phyloP scores from a whole-genome alignment of 2,329 filamentous ascomycete species.

The Epichloe festucae region DNA sequence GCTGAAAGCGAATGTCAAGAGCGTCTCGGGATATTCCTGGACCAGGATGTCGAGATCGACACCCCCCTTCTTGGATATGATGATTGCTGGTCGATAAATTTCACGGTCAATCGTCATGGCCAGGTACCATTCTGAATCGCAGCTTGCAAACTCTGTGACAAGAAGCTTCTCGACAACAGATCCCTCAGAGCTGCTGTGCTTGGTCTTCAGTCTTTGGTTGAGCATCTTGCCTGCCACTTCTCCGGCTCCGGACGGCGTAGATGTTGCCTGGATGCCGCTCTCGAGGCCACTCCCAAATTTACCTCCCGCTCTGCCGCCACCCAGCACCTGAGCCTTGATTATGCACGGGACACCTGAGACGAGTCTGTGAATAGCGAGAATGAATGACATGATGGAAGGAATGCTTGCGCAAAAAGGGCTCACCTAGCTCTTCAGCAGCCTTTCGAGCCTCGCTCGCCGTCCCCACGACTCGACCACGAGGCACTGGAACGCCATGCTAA shows the following conservation, averaged over 20 bases:
- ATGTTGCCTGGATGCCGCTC: constrained; percentile 6
- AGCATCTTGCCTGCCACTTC: constrained; percentile 12
- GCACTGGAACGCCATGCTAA: constrained; percentile 15
- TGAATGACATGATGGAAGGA: background rate
- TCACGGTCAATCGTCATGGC: constrained; percentile 30
- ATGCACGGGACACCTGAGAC: constrained; percentile 12
- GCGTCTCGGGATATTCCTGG: background rate
- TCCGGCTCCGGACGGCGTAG: constrained; percentile 8
- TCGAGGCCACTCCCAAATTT: constrained; percentile 6
- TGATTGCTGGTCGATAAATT: constrained; percentile 22
- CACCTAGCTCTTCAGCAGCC: constrained; percentile 14
- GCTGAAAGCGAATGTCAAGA: constrained; percentile 13
- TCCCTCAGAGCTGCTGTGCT: constrained; percentile 1
- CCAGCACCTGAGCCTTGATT: constrained; percentile 17
- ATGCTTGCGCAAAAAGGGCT: background rate
- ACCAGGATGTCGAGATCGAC: constrained; percentile 10
- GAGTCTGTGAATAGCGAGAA: background rate
- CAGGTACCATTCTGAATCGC: constrained; percentile 25
- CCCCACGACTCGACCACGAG: constrained; percentile 11
- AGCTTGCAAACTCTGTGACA: constrained; percentile 19
- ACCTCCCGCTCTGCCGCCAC: constrained; percentile 6
- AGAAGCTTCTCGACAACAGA: constrained; percentile 19
- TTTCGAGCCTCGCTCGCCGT: constrained; percentile 11
- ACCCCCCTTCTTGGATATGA: constrained; percentile 18
- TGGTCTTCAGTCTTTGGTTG: background rate